These are phyloP conservation scores for Pichia kudriavzevii DNA, from an alignment of 1,139 yeast species.

Conservation along the genomic window DNA sequence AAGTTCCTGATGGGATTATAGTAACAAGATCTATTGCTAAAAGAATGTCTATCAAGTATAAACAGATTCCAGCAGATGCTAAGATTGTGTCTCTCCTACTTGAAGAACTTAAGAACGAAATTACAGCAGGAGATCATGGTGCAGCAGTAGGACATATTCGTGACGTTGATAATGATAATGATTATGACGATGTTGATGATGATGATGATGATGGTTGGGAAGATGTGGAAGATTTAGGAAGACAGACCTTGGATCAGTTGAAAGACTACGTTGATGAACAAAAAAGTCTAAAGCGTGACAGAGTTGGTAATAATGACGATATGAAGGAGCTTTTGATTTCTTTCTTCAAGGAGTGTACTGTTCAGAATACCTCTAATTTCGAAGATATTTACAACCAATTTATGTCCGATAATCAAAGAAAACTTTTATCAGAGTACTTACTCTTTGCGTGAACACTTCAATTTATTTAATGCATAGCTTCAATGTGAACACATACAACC, in stretches of 20 bases:
- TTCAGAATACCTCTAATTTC: slow-evolving; percentile 48
- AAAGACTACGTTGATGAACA: slow-evolving; percentile 40
- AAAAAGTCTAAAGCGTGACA: slow-evolving; percentile 19
- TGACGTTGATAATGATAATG: slow-evolving; percentile 28
- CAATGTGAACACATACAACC: not conserved
- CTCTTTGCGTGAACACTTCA: slow-evolving; percentile 13
- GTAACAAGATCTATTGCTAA: slow-evolving; percentile 81
- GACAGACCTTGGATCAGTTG: slow-evolving; percentile 51
- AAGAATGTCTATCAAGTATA: slow-evolving; percentile 53
- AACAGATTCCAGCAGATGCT: slow-evolving; percentile 59
- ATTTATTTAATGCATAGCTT: not conserved
- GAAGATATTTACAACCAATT: slow-evolving; percentile 40
- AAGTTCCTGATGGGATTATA: slow-evolving; percentile 45
- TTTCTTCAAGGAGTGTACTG: slow-evolving; percentile 60
- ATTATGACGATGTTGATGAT: slow-evolving; percentile 41
- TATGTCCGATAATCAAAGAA: slow-evolving; percentile 52
- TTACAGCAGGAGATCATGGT: slow-evolving; percentile 35
- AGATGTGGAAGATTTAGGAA: slow-evolving; percentile 62
- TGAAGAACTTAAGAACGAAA: slow-evolving; percentile 60
- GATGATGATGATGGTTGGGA: slow-evolving; percentile 70
- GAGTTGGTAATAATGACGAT: slow-evolving; percentile 29
- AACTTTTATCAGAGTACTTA: slow-evolving; percentile 39
- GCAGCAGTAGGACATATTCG: slow-evolving; percentile 21
- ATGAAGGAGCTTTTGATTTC: slow-evolving; percentile 38
- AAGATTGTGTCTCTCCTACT: slow-evolving; percentile 68